Evolutionary conservation across 352 stramenopile species (phyloP), one percentile per base, ranked within the genome.

Genomic region (Saprolegnia diclina): DNA sequence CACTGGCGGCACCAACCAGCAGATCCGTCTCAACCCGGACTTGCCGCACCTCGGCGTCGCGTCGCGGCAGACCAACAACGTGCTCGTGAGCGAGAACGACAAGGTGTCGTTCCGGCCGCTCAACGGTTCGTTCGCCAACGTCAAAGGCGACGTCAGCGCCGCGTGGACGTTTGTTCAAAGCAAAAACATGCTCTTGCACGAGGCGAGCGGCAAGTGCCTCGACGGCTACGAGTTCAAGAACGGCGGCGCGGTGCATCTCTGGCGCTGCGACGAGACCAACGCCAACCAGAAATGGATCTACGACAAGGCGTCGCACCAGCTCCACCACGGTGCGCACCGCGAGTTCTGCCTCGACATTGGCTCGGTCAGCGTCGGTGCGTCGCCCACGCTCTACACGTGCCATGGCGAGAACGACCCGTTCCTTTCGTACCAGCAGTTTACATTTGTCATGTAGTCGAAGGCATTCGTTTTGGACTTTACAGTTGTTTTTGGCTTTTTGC

Each of bases 301-400:
- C 35, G 73, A 75, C n/a, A 54, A 22, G 24, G 68, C 65, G 0
- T 82, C 80, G 0, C 72, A 73, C 0, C 70, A 76, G 59, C 66
- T 91, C 0, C 75, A 71, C 22, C 79, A 90, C 42, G 72, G 54
- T 1, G 78, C 57, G 16, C 76, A 89, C 72, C 56, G 70, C 26
- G 74, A 73, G n/a, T 81, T 90, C 52, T 92, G 84, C 42, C 71
- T 92, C 0, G 82, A 90, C 71, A 74, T 67, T 72, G 78, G 83
- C 57, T 54, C 77, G 14, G 62, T 32, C 29, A 35, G 29, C 0
- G 29, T n/a, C 11, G 63, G 63, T 32, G 53, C 22, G 9, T 44
- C 32, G 14, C 63, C 63, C 4, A 14, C 29, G 1, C 45, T 69
- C n/a, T 69, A 19, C 11, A 19, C 48, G 26, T 69, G 63, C 26